phyloP scores from a whole-genome alignment of 2,329 filamentous ascomycete genomes.

The Ophiosphaerella korrae region DNA sequence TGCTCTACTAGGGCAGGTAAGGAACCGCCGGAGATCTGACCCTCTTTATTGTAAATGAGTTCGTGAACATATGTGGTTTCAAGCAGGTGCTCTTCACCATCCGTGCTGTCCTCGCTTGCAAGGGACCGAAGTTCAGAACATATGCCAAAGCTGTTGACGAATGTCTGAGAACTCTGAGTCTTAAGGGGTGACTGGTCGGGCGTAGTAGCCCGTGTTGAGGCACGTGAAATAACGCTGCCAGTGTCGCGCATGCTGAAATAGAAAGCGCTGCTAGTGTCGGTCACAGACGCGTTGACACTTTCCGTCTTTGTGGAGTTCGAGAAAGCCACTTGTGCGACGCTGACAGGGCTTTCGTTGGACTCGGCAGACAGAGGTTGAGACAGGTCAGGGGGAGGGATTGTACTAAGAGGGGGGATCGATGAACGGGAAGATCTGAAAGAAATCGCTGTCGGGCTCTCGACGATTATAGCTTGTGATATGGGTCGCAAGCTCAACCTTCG shows the following conservation, averaged over 20 bases:
- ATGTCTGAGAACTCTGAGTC: conserved; percentile 64
- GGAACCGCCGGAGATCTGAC: conserved; percentile 90
- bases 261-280: conserved; percentile 79
- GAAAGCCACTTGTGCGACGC: conserved; percentile 35
- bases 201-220: conserved; percentile 86
- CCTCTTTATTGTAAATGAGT: conserved; percentile 90
- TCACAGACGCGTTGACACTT: conserved; percentile 75
- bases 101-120: conserved; percentile 75
- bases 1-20: conserved; percentile 91
- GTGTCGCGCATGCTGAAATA: conserved; percentile 74
- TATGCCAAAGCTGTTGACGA: conserved; percentile 67
- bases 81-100: conserved; percentile 82
- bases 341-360: conserved; percentile 44
- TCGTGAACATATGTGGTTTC: conserved; percentile 92
- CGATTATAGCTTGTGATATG: conserved; percentile 22
- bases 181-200: conserved; percentile 67
- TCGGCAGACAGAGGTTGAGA: conserved; percentile 33
- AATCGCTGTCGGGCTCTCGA: conserved; percentile 40
- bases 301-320: conserved; percentile 50
- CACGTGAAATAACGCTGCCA: conserved; percentile 76
- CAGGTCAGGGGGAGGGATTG: conserved; percentile 33
- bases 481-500: conserved; percentile 31
- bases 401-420: conserved; percentile 49
- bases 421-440: conserved; percentile 57
- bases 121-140: conserved; percentile 66